A percentile compares a stretch with the other conserved stretches of the same genome.
phyloP scores from a whole-genome alignment of 768 basidiomycete genomes.

The Hygrophoropsis aurantiaca region DNA sequence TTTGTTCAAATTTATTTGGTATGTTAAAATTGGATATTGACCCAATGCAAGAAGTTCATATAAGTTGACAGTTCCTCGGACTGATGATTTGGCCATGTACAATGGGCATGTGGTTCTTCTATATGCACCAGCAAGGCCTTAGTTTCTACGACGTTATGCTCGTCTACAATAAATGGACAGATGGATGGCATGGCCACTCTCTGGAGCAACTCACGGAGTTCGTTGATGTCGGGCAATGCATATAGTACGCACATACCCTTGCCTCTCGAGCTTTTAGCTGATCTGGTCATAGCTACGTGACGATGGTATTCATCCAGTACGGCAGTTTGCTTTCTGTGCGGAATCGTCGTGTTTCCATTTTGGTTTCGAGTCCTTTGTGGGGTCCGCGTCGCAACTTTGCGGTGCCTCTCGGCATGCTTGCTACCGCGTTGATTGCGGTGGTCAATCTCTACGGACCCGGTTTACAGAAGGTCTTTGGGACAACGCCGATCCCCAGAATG shows the following conservation, averaged over 20 bases:
- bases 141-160: slow-evolving; percentile 35
- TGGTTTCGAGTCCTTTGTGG: slow-evolving; percentile 31
- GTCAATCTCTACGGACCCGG: slow-evolving; percentile 37
- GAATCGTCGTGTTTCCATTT: slow-evolving; percentile 28
- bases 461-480: slow-evolving; percentile 15
- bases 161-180: slow-evolving; percentile 37
- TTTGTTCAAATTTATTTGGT: slow-evolving; percentile 50
- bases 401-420: slow-evolving; percentile 33
- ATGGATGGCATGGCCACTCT: slow-evolving; percentile 34
- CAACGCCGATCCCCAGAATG: slow-evolving; percentile 36
- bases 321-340: slow-evolving; percentile 24
- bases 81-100: slow-evolving; percentile 45
- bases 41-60: neutral
- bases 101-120: slow-evolving; percentile 42
- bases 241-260: slow-evolving; percentile 33
- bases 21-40: slow-evolving; percentile 13
- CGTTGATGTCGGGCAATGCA: slow-evolving; percentile 39
- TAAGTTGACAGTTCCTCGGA: slow-evolving; percentile 36
- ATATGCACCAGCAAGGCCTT: slow-evolving; percentile 35
- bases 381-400: slow-evolving; percentile 37
- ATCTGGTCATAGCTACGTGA: slow-evolving; percentile 30
- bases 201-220: slow-evolving; percentile 31
- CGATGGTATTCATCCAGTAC: slow-evolving; percentile 29
- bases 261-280: neutral
- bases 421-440: slow-evolving; percentile 29